A percentile compares a stretch with the other conserved stretches of the same genome.
phyloP scores from a whole-genome alignment of 2,329 filamentous ascomycete genomes.

The Alternaria triticina region DNA sequence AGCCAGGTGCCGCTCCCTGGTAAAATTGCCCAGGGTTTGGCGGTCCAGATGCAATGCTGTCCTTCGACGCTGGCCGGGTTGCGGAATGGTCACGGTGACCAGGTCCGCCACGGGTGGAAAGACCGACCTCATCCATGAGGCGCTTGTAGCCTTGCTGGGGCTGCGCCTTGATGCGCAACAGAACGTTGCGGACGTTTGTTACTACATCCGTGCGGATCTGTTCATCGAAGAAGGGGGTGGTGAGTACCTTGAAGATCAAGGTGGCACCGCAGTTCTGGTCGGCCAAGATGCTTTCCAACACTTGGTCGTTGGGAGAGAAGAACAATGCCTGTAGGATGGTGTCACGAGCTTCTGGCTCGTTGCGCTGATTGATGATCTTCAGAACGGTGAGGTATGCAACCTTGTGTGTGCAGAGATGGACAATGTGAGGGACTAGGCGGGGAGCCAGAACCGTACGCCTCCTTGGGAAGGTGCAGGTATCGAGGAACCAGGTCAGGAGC shows the following conservation, averaged over 20 bases:
- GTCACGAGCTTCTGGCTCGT: constrained; percentile 90
- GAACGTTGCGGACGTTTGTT: constrained; percentile 88
- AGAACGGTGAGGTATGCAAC: constrained; percentile 96
- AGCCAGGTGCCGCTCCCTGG: constrained; percentile 44
- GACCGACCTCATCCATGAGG: constrained; percentile 95
- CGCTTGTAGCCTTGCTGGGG: constrained; percentile 97
- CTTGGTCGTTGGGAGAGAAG: constrained; percentile 85
- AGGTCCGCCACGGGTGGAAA: constrained; percentile 66
- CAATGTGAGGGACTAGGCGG: constrained; percentile 87
- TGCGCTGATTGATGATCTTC: constrained; percentile 98
- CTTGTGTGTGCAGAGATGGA: constrained; percentile 97
- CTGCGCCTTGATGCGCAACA: constrained; percentile 89
- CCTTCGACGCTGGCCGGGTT: constrained; percentile 48
- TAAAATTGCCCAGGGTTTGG: constrained; percentile 46
- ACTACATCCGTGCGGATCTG: constrained; percentile 85
- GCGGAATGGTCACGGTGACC: constrained; percentile 45
- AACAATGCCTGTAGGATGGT: constrained; percentile 89
- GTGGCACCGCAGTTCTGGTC: constrained; percentile 94
- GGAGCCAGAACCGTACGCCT: constrained; percentile 91
- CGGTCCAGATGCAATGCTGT: constrained; percentile 38
- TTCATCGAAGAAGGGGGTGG: constrained; percentile 96
- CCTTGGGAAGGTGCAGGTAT: constrained; percentile 94
- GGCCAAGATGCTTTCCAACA: constrained; percentile 85
- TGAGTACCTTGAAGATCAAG: constrained; percentile 97
- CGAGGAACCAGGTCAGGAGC: constrained; percentile 94